Conservation (phyloP, 805 yeast genomes). For the Kodamaea kakaduensis region DNA sequence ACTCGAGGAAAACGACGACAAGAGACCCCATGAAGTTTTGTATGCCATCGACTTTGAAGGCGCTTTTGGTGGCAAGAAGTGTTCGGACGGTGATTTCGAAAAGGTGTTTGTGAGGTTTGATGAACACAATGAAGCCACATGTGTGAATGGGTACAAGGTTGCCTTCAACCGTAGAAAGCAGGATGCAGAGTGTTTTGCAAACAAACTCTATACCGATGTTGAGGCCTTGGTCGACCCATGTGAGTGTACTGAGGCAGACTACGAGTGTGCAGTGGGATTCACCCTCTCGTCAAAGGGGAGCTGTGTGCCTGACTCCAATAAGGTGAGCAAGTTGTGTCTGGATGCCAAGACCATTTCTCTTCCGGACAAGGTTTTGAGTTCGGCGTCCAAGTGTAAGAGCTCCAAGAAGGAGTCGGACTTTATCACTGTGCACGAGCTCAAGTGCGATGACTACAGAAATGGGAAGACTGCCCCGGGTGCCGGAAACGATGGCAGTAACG, state of each 20-base stretch:
- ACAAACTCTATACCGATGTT: constrained; percentile 44
- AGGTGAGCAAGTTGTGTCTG: constrained; percentile 24
- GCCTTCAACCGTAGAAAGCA: constrained; percentile 60
- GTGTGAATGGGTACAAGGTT: constrained; percentile 69
- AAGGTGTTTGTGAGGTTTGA: constrained; percentile 52
- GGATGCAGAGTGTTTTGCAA: constrained; percentile 60
- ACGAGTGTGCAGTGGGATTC: constrained; percentile 62
- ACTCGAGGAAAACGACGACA: constrained; percentile 14
- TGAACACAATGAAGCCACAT: constrained; percentile 35
- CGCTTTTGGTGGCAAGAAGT: constrained; percentile 48
- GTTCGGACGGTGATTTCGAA: constrained; percentile 56
- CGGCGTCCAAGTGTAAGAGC: constrained; percentile 44
- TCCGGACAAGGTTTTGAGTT: constrained; percentile 39
- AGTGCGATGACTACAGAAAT: constrained; percentile 29
- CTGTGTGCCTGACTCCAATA: constrained; percentile 44
- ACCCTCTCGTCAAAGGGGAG: constrained; percentile 19
- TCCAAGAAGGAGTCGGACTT: constrained; percentile 20
- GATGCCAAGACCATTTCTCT: constrained; percentile 20
- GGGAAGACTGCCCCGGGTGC: constrained; percentile 5
- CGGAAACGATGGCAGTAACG: constrained; percentile 10
- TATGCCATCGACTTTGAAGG: constrained; percentile 52
- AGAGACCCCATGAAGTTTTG: constrained; percentile 15
- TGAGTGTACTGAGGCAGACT: constrained; percentile 60
- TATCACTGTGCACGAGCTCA: constrained; percentile 24
- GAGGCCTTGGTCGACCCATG: constrained; percentile 53